These are phyloP conservation scores for Plasmodium blacklocki DNA, from an alignment of 169 alveolate genomes.

Conservation along the genomic window DNA sequence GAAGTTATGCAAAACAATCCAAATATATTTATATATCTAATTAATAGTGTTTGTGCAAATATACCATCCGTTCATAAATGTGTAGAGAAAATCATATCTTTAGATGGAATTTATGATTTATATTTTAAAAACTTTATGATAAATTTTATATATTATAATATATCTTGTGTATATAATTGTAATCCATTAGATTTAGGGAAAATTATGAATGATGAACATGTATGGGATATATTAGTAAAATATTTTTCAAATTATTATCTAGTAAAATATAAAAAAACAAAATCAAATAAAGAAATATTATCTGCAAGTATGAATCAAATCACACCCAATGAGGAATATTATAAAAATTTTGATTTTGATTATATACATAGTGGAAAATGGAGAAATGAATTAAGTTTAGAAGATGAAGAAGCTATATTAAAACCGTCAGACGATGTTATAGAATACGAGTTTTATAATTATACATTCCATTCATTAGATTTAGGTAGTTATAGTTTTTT, in stretches of 20 bases:
- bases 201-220: constrained; percentile 53
- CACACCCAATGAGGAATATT: constrained; percentile 12
- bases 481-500: constrained; percentile 45
- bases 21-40: constrained; percentile 43
- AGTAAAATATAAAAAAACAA: constrained; percentile 49
- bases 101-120: constrained; percentile 54
- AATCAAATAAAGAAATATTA: background rate
- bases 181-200: constrained; percentile 38
- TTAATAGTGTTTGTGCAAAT: constrained; percentile 42
- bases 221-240: constrained; percentile 49
- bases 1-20: constrained; percentile 50
- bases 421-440: constrained; percentile 61
- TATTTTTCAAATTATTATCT: constrained; percentile 50
- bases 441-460: constrained; percentile 72
- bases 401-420: constrained; percentile 55
- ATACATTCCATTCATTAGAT: constrained; percentile 59
- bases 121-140: constrained; percentile 72
- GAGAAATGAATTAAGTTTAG: constrained; percentile 49
- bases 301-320: constrained; percentile 19
- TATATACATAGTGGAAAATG: constrained; percentile 70
- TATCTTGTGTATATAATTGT: constrained; percentile 55
- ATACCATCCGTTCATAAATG: constrained; percentile 73
- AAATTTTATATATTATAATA: constrained; percentile 62
- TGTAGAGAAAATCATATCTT: constrained; percentile 55
- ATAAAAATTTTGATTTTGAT: constrained; percentile 47